Percentiles rank a stretch among this genome's conserved stretches.
Conservation (phyloP, 2,329 filamentous ascomycete species). For the Alternaria ventricosa region DNA sequence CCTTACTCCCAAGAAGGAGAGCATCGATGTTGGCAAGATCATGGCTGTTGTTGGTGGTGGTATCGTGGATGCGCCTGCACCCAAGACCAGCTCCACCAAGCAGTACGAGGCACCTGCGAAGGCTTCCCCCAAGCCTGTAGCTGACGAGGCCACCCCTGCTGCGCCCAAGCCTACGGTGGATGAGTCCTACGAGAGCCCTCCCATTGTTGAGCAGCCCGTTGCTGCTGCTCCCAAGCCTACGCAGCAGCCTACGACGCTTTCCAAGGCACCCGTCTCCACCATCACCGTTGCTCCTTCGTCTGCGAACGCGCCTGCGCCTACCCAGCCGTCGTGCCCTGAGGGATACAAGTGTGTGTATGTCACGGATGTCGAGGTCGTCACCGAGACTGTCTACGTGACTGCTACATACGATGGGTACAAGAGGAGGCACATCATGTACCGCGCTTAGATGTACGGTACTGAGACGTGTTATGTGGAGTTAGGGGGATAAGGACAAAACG, state of each 20-base stretch:
- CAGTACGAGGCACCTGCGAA: constrained; percentile 12
- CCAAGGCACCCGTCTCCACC: constrained; percentile 10
- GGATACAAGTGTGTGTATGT: constrained; percentile 35
- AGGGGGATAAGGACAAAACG: background rate
- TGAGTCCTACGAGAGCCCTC: constrained; percentile 15
- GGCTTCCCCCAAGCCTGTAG: background rate
- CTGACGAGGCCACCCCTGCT: constrained; percentile 6
- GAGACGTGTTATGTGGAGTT: background rate
- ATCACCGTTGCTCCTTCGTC: constrained; percentile 23
- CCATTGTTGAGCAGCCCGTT: constrained; percentile 4
- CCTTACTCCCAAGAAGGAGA: constrained; percentile 41
- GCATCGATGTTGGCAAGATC: constrained; percentile 40
- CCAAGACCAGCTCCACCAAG: constrained; percentile 18
- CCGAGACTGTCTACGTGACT: constrained; percentile 37
- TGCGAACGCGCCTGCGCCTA: constrained; percentile 27
- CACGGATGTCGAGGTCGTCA: constrained; percentile 30
- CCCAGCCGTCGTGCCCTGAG: constrained; percentile 23
- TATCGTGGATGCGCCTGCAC: constrained; percentile 18
- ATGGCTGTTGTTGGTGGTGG: constrained; percentile 23
- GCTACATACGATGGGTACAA: constrained; percentile 20
- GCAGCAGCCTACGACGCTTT: background rate
- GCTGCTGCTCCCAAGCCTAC: background rate
- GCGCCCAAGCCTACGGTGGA: constrained; percentile 15
- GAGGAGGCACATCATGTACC: constrained; percentile 4
- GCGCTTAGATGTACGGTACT: constrained; percentile 1